These are phyloP conservation scores for Cladosporium austrohemisphaericum DNA, from an alignment of 2,329 filamentous ascomycete species.

Conservation along the genomic window DNA sequence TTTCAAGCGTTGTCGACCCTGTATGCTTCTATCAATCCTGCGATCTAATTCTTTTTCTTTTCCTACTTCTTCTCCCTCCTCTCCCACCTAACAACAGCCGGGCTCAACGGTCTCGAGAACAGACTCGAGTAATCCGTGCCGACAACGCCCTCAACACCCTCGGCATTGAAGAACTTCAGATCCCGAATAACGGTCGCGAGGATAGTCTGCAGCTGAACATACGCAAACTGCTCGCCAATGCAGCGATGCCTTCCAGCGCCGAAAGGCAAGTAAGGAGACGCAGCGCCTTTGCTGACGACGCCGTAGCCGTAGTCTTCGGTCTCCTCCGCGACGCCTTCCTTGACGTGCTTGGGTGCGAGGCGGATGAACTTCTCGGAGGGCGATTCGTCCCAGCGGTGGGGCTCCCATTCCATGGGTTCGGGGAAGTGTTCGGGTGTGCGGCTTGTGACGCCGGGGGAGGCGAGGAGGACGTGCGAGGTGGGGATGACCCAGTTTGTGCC, in stretches of 20 bases:
- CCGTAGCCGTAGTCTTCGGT: constrained; percentile 94
- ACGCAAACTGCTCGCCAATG: constrained; percentile 96
- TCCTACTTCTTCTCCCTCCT: constrained; percentile 50
- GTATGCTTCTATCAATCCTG: too few relatives aligned
- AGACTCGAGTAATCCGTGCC: constrained; percentile 63
- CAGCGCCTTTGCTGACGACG: constrained; percentile 83
- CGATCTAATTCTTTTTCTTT: too few relatives aligned
- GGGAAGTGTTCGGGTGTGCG: constrained; percentile 73
- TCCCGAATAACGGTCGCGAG: constrained; percentile 69
- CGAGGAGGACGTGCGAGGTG: constrained; percentile 73
- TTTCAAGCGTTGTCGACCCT: too few relatives aligned
- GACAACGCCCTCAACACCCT: constrained; percentile 65
- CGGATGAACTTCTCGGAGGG: constrained; percentile 40
- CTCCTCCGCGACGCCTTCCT: constrained; percentile 43
- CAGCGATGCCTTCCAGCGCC: constrained; percentile 89
- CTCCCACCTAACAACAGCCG: constrained; percentile 68
- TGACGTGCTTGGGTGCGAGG: constrained; percentile 28
- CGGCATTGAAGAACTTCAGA: constrained; percentile 75
- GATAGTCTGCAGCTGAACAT: constrained; percentile 85
- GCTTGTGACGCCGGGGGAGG: constrained; percentile 78
- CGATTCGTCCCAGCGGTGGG: constrained; percentile 79
- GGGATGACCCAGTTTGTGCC: constrained; percentile 82
- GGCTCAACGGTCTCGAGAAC: constrained; percentile 44
- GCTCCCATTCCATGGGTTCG: constrained; percentile 78
- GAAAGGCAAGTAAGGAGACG: constrained; percentile 88